A percentile compares a stretch with the other conserved stretches of the same genome.
Conservation (phyloP, 2,329 filamentous ascomycete species). For the Xylaria multiplex region DNA sequence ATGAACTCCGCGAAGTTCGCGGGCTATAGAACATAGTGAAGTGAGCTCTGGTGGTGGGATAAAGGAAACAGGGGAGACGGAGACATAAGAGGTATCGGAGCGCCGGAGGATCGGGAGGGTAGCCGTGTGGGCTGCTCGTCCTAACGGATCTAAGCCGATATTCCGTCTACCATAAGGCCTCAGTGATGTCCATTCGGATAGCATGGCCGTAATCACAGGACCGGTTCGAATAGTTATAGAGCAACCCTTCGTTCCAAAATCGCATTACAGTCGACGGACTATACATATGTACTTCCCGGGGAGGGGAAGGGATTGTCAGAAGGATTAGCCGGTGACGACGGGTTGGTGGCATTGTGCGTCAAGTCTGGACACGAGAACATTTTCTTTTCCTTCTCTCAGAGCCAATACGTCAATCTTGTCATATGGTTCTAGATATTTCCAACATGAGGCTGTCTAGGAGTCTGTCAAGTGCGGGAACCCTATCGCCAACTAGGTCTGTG, state of each 20-base stretch:
- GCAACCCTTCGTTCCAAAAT: conserved; percentile 10
- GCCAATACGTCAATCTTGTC: conserved; percentile 2
- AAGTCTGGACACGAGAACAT: background rate
- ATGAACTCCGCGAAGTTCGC: background rate
- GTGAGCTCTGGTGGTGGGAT: background rate
- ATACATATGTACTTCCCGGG: conserved; percentile 7
- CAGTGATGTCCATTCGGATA: conserved; percentile 10
- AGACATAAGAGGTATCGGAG: background rate
- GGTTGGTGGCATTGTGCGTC: conserved; percentile 1
- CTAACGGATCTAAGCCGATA: background rate
- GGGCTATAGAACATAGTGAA: background rate
- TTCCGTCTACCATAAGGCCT: conserved; percentile 6
- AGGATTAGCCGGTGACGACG: conserved; percentile 6
- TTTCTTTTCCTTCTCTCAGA: conserved; percentile 2
- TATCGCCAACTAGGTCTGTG: background rate
- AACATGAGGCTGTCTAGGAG: conserved; percentile 5
- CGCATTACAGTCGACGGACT: conserved; percentile 10
- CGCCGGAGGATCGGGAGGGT: background rate
- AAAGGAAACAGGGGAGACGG: background rate
- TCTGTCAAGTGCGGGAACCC: background rate
- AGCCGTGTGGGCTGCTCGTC: background rate
- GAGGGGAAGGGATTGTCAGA: background rate
- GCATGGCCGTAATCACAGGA: background rate
- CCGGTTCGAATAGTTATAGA: conserved; percentile 10
- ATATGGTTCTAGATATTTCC: conserved; percentile 11